phyloP scores from a whole-genome alignment of 2,329 filamentous ascomycete species.

The Onygenales sp. region DNA sequence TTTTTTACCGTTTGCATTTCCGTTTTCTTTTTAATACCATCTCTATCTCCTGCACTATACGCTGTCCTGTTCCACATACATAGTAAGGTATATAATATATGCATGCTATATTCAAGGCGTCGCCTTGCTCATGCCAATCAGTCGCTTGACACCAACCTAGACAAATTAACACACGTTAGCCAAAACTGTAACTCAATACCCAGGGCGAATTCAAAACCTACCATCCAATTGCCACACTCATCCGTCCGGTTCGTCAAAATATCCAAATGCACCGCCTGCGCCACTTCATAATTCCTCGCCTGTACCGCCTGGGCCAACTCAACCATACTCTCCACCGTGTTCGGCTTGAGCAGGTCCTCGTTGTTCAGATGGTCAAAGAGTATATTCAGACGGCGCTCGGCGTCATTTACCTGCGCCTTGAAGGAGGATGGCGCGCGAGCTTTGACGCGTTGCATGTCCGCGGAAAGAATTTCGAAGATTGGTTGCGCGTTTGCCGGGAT shows the following conservation, averaged over 20 bases:
- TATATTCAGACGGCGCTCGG: slow-evolving; percentile 82
- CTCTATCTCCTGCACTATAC: background rate
- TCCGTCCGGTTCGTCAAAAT: slow-evolving; percentile 68
- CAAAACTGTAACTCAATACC: slow-evolving; percentile 4
- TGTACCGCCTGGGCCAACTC: slow-evolving; percentile 55
- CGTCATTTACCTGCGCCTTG: slow-evolving; percentile 82
- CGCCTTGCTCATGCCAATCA: slow-evolving; percentile 71
- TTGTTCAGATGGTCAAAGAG: slow-evolving; percentile 98
- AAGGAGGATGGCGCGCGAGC: slow-evolving; percentile 77
- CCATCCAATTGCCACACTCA: slow-evolving; percentile 82
- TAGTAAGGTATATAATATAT: no score
- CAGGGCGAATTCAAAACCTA: slow-evolving; percentile 36
- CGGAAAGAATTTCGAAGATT: slow-evolving; percentile 69
- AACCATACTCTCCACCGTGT: slow-evolving; percentile 46
- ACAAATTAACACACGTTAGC: background rate
- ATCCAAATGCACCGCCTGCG: slow-evolving; percentile 60
- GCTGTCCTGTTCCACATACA: no score
- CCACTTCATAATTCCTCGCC: slow-evolving; percentile 58
- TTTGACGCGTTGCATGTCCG: slow-evolving; percentile 83
- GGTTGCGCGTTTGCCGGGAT: slow-evolving; percentile 68
- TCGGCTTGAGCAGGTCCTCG: slow-evolving; percentile 73
- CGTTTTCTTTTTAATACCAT: background rate
- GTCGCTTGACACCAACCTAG: slow-evolving; percentile 64
- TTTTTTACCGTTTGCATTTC: background rate
- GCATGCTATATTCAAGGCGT: slow-evolving; percentile 43